These are phyloP conservation scores for Petunia secreta DNA, from an alignment of 257 asterid genomes.

Conservation along the genomic window DNA sequence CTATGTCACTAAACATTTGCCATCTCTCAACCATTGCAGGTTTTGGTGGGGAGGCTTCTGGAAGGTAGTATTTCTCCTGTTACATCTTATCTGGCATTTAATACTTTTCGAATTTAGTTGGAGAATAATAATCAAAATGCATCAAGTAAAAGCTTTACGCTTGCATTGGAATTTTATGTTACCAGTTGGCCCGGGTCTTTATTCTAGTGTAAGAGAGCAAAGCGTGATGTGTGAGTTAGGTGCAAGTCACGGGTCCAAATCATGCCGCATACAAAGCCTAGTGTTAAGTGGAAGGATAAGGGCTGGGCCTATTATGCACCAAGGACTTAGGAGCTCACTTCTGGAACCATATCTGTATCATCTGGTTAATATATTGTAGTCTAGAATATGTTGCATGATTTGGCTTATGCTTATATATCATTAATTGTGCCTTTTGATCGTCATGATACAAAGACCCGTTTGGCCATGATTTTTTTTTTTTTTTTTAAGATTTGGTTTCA, in stretches of 20 bases:
- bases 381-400: not conserved
- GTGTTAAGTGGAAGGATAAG: too few species aligned
- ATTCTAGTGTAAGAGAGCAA: too few species aligned
- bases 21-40: constrained; percentile 50
- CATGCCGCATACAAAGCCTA: too few species aligned
- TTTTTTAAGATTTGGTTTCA: too few species aligned
- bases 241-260: too few species aligned
- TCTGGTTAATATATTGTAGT: not conserved
- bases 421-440: not conserved
- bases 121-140: not conserved
- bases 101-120: not conserved
- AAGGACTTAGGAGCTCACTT: not conserved
- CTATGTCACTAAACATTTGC: constrained; percentile 26
- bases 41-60: constrained; percentile 99
- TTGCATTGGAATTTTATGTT: not conserved
- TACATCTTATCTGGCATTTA: not conserved
- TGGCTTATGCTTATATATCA: not conserved
- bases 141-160: constrained; percentile 8
- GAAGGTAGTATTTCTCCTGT: constrained; percentile 65
- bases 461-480: too few species aligned
- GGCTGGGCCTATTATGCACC: too few species aligned
- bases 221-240: too few species aligned
- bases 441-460: not conserved
- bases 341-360: not conserved
- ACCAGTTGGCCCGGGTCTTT: not conserved